phyloP scores from a whole-genome alignment of 106 monocot species.

The Allium sativum region DNA sequence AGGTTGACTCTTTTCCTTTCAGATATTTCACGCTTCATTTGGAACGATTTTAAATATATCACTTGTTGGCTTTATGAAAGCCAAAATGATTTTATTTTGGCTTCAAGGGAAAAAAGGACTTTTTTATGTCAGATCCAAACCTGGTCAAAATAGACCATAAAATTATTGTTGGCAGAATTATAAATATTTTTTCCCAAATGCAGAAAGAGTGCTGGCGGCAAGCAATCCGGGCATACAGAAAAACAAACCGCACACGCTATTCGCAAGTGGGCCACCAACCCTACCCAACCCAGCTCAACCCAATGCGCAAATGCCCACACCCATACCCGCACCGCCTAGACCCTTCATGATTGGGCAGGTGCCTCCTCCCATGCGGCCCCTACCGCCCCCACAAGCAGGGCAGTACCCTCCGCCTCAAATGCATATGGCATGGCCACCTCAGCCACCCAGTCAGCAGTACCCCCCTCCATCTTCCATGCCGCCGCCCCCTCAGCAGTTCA shows the following conservation, averaged over 20 bases:
- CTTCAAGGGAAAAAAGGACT: too few species aligned
- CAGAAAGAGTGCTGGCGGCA: slow-evolving; percentile 85
- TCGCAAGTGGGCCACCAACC: slow-evolving; percentile 84
- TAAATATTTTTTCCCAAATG: neutral
- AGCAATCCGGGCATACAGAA: slow-evolving; percentile 68
- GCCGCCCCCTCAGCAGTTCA: slow-evolving; percentile 33
- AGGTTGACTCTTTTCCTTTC: slow-evolving; percentile 32
- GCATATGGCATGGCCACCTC: slow-evolving; percentile 53
- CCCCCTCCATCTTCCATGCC: slow-evolving; percentile 24
- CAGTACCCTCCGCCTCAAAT: slow-evolving; percentile 49
- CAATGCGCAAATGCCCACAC: slow-evolving; percentile 10
- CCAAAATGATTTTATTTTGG: too few species aligned
- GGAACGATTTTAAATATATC: too few species aligned
- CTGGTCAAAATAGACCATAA: neutral
- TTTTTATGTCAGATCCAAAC: neutral
- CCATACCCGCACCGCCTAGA: slow-evolving; percentile 51
- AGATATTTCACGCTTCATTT: neutral
- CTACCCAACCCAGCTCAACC: slow-evolving; percentile 38
- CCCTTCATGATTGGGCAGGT: slow-evolving; percentile 11
- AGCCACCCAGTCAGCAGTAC: slow-evolving; percentile 22
- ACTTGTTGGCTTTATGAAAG: too few species aligned
- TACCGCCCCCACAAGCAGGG: slow-evolving; percentile 29
- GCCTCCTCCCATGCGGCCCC: slow-evolving; percentile 29
- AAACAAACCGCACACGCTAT: slow-evolving; percentile 78
- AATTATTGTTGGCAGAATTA: neutral